Evolutionary conservation across 495 filamentous ascomycete genomes (phyloP), one percentile per base, ranked within the genome.

Genomic region (Hypoxylon perforatum): DNA sequence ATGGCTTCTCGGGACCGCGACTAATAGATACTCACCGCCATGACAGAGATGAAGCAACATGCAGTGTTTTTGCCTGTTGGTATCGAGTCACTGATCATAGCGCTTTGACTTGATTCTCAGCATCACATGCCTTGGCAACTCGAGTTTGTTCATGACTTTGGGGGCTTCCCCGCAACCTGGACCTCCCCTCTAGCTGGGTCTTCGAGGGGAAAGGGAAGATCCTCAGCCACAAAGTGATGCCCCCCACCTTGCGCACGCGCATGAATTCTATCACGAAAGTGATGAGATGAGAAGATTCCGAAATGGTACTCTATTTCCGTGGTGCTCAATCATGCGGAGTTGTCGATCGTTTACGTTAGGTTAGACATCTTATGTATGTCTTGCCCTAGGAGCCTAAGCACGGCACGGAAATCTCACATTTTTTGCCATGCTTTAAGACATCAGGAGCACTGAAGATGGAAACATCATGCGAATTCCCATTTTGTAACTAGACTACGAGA

Each of bases 231-330:
- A 46, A 46, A 2, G 4, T 38, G 54, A 22, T 10, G 50, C 28
- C 12, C 64, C 64, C 64, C 51, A 53, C 64, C 48, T 23, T 39
- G 36, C 9, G 38, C 17, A 9, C 39, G 35, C 18, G 64, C 64
- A 67, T 62, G 33, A 61, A 42, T 54, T 17, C 4, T 21, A 5
- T 21, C 21, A 12, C 22, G n/a, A 19, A 49, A 49, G 18, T 56
- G 52, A 57, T 47, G 25, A 57, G 35, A 50, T 63, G 52, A 38
- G 35, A 63, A 57, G 45, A 42, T 49, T 41, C 46, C 44, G 41
- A 57, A 19, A 50, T 19, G 45, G 45, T 42, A n/a, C 54, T 50
- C 35, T 63, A 56, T 44, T 63, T 25, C 51, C 46, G 51, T 15
- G 23, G 4, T 33, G 18, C 17, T 8, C 8, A n/a, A 12, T 63